Conservation (phyloP, 768 basidiomycete species). For the Suillus subalutaceus region DNA sequence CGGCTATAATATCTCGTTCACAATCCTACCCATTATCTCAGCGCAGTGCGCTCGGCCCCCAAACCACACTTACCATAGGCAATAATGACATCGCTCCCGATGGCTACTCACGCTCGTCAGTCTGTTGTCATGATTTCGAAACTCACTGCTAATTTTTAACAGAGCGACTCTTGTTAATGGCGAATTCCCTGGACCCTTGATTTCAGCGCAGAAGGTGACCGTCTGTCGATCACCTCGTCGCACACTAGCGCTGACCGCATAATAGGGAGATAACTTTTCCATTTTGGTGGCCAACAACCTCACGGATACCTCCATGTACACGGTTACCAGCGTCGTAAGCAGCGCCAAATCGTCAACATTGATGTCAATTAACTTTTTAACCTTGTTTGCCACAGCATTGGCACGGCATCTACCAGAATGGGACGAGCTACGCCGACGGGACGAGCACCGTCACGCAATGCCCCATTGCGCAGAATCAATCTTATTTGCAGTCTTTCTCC, state of each 20-base stretch:
- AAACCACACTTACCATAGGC: slow-evolving; percentile 34
- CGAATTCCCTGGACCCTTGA: slow-evolving; percentile 47
- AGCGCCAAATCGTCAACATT: not conserved
- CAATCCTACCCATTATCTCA: slow-evolving; percentile 10
- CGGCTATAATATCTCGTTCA: slow-evolving; percentile 20
- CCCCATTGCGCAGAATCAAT: slow-evolving; percentile 23
- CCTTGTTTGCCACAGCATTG: slow-evolving; percentile 44
- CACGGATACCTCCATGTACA: slow-evolving; percentile 48
- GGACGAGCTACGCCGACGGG: slow-evolving; percentile 50
- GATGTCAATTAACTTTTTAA: not conserved
- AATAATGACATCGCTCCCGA: slow-evolving; percentile 49
- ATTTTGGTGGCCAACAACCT: slow-evolving; percentile 51
- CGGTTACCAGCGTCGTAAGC: slow-evolving; percentile 52
- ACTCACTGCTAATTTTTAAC: not conserved
- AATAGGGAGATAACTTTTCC: slow-evolving; percentile 38
- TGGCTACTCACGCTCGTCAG: slow-evolving; percentile 45
- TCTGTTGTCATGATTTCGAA: slow-evolving; percentile 1
- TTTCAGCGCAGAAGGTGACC: slow-evolving; percentile 40
- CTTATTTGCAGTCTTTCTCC: slow-evolving; percentile 27
- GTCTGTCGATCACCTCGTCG: not conserved
- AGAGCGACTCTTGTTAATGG: slow-evolving; percentile 48
- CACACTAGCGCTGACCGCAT: slow-evolving; percentile 14
- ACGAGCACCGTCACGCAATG: slow-evolving; percentile 37
- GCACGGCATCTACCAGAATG: slow-evolving; percentile 52
- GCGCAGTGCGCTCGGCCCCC: slow-evolving; percentile 17